These are phyloP conservation scores for Mycena sp. DNA, from an alignment of 1,284 basidiomycete genomes.

Conservation along the genomic window DNA sequence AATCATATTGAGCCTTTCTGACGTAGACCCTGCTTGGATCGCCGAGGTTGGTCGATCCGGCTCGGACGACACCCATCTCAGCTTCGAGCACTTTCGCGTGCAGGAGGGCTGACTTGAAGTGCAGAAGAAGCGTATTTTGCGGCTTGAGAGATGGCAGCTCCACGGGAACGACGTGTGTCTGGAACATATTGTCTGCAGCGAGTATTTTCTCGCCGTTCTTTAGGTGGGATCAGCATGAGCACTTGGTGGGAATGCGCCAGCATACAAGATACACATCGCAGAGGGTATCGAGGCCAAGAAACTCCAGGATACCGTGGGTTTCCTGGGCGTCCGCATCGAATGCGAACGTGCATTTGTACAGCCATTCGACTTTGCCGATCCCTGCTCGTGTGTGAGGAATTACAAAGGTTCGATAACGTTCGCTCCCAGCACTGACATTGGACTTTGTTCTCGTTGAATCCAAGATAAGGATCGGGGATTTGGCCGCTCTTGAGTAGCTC, in stretches of 20 bases:
- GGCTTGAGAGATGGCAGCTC: slow-evolving; percentile 63
- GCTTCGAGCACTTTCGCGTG: slow-evolving; percentile 68
- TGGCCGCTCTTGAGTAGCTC: slow-evolving; percentile 76
- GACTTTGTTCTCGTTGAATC: slow-evolving; percentile 86
- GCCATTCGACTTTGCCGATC: slow-evolving; percentile 86
- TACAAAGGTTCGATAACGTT: too few species aligned
- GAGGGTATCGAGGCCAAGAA: slow-evolving; percentile 79
- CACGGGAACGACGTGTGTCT: slow-evolving; percentile 57
- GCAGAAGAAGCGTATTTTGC: slow-evolving; percentile 72
- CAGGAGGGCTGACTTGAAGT: slow-evolving; percentile 77
- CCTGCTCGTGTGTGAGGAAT: slow-evolving; percentile 47
- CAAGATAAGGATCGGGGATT: slow-evolving; percentile 87
- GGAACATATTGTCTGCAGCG: slow-evolving; percentile 82
- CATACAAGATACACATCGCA: slow-evolving; percentile 28
- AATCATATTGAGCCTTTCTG: slow-evolving; percentile 91
- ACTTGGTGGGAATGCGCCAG: slow-evolving; percentile 57
- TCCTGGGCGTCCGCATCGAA: slow-evolving; percentile 65
- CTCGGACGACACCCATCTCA: slow-evolving; percentile 37
- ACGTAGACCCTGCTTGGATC: slow-evolving; percentile 88
- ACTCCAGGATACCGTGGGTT: slow-evolving; percentile 83
- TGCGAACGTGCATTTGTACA: slow-evolving; percentile 64
- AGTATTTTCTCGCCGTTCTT: slow-evolving; percentile 79
- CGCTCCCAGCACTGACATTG: slow-evolving; percentile 58
- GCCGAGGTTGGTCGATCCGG: slow-evolving; percentile 58
- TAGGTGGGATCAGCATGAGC: slow-evolving; percentile 61